These are phyloP conservation scores for Beta macrorhiza DNA, from an alignment of 179 eudicot genomes.

Conservation along the genomic window DNA sequence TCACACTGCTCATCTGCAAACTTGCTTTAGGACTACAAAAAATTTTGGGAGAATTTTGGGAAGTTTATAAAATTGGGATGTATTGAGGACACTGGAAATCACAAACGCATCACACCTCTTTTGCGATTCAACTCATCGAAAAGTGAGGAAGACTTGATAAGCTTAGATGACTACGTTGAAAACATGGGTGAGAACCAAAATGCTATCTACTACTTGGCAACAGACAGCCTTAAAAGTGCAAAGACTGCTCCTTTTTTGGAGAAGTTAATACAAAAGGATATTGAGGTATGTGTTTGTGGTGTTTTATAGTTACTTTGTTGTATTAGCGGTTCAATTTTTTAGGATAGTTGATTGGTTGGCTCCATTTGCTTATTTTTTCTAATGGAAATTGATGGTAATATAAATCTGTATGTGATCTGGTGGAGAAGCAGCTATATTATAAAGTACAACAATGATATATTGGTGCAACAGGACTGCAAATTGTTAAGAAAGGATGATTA, in stretches of 20 bases:
- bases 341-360: too few relatives aligned
- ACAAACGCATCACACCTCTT: slow-evolving; percentile 84
- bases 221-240: slow-evolving; percentile 95
- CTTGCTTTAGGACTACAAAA: slow-evolving; percentile 72
- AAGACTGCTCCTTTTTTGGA: slow-evolving; percentile 92
- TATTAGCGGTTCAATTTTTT: neutral
- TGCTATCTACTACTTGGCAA: slow-evolving; percentile 87
- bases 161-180: slow-evolving; percentile 93
- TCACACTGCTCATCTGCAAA: neutral
- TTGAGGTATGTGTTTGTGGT: slow-evolving; percentile 57
- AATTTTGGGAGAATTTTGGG: slow-evolving; percentile 98
- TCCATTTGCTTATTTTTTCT: too few relatives aligned
- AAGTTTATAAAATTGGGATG: slow-evolving; percentile 92
- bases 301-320: neutral
- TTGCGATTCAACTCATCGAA: slow-evolving; percentile 81
- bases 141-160: slow-evolving; percentile 76
- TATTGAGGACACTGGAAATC: slow-evolving; percentile 91
- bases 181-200: slow-evolving; percentile 94
- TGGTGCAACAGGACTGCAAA: neutral
- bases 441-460: neutral
- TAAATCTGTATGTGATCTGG: neutral
- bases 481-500: neutral
- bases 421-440: neutral
- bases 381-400: too few relatives aligned
- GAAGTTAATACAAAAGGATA: slow-evolving; percentile 79